Conservation (phyloP, 2,329 filamentous ascomycete genomes). For the Exserohilum rostratum region DNA sequence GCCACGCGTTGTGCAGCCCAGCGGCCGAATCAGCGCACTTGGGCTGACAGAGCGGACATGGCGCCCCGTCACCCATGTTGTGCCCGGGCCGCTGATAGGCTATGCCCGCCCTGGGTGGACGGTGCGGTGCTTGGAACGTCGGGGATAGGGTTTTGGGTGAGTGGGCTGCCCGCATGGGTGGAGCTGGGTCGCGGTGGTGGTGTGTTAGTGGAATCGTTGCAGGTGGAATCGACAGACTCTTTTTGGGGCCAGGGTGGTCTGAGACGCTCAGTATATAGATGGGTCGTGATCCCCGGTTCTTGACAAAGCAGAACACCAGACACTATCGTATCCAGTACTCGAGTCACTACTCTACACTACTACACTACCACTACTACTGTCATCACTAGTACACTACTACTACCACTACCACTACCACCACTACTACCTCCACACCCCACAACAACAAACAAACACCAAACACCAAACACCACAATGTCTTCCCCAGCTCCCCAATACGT, state of each 20-base stretch:
- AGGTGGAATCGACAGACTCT: conserved; percentile 1
- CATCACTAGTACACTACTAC: background rate
- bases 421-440: background rate
- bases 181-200: conserved; percentile 21
- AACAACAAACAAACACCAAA: background rate
- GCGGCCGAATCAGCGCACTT: conserved; percentile 27
- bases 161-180: conserved; percentile 22
- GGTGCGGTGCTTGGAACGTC: conserved; percentile 19
- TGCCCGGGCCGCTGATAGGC: conserved; percentile 3
- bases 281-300: conserved; percentile 5
- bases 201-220: conserved; percentile 4
- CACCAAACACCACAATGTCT: conserved; percentile 32
- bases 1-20: conserved; percentile 28
- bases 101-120: conserved; percentile 1
- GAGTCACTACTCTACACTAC: background rate
- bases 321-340: background rate
- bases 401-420: conserved; percentile 8
- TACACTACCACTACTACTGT: background rate
- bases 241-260: conserved; percentile 5
- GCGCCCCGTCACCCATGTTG: conserved; percentile 9
- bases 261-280: conserved; percentile 13
- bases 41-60: conserved; percentile 19
- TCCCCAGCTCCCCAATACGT: conserved; percentile 40
- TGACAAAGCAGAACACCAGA: background rate
- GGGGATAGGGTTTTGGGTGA: conserved; percentile 30